These are phyloP conservation scores for Termitomyces heimii DNA, from an alignment of 768 basidiomycete genomes.

Conservation along the genomic window DNA sequence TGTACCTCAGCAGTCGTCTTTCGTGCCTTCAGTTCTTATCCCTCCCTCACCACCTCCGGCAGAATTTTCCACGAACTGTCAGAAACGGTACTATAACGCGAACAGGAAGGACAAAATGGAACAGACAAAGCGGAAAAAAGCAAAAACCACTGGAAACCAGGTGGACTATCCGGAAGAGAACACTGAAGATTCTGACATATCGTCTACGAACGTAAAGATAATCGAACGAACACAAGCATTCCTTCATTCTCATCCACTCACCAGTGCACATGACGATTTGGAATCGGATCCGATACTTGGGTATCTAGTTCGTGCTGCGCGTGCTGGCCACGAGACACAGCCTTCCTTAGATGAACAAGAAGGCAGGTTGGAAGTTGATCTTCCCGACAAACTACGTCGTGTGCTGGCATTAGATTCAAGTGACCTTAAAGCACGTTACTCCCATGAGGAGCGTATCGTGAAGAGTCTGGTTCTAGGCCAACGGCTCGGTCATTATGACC, in stretches of 20 bases:
- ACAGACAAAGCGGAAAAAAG: slow-evolving; percentile 38
- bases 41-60: slow-evolving; percentile 67
- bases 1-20: background rate
- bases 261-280: slow-evolving; percentile 15
- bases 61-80: slow-evolving; percentile 17
- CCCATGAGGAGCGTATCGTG: slow-evolving; percentile 49
- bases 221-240: slow-evolving; percentile 21
- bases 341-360: slow-evolving; percentile 19
- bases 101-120: slow-evolving; percentile 33
- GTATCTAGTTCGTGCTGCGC: slow-evolving; percentile 24
- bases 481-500: slow-evolving; percentile 51
- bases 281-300: slow-evolving; percentile 29
- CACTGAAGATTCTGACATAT: slow-evolving; percentile 16
- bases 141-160: slow-evolving; percentile 30
- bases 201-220: slow-evolving; percentile 27
- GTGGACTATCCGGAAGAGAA: slow-evolving; percentile 25
- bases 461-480: slow-evolving; percentile 56
- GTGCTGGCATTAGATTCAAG: slow-evolving; percentile 56
- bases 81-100: slow-evolving; percentile 20
- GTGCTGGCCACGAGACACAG: slow-evolving; percentile 21
- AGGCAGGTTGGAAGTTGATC: slow-evolving; percentile 44
- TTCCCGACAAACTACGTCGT: slow-evolving; percentile 61
- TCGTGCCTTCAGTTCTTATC: slow-evolving; percentile 33
- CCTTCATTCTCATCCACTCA: slow-evolving; percentile 10
- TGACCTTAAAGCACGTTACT: slow-evolving; percentile 30